phyloP scores from a whole-genome alignment of 306 rosid genomes.

The Quercus agrifolia region DNA sequence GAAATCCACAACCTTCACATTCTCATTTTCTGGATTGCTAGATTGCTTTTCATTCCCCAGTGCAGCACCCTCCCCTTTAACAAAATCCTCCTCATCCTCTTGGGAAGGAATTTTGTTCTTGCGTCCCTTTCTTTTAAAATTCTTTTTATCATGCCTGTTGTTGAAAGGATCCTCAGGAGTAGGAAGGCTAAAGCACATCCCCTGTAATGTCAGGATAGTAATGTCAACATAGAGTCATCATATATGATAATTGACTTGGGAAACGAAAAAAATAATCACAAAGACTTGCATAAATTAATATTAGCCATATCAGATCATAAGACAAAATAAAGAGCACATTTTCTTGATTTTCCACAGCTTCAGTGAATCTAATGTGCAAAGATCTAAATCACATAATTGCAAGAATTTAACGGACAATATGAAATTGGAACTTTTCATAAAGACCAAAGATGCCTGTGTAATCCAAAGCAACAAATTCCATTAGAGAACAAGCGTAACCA shows the following conservation, averaged over 20 bases:
- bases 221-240: slow-evolving; percentile 16
- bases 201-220: slow-evolving; percentile 41
- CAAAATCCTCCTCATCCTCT: slow-evolving; percentile 25
- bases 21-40: slow-evolving; percentile 9
- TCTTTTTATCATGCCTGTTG: slow-evolving; percentile 54
- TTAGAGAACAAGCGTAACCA: neutral
- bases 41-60: slow-evolving; percentile 13
- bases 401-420: neutral
- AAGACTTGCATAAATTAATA: neutral
- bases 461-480: neutral
- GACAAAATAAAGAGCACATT: neutral
- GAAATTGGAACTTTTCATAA: neutral
- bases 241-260: neutral
- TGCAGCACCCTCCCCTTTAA: slow-evolving; percentile 36
- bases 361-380: neutral
- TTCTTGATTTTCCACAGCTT: neutral
- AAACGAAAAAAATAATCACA: slow-evolving; percentile 3
- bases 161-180: slow-evolving; percentile 85
- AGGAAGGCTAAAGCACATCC: slow-evolving; percentile 95
- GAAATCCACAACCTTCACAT: slow-evolving; percentile 11
- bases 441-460: neutral
- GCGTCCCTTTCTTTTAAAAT: slow-evolving; percentile 24
- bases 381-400: neutral
- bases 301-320: neutral
- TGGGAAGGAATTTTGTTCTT: slow-evolving; percentile 22